Base-by-base conservation (phyloP, 169 alveolate genomes). In the Plasmodium blacklocki region DNA sequence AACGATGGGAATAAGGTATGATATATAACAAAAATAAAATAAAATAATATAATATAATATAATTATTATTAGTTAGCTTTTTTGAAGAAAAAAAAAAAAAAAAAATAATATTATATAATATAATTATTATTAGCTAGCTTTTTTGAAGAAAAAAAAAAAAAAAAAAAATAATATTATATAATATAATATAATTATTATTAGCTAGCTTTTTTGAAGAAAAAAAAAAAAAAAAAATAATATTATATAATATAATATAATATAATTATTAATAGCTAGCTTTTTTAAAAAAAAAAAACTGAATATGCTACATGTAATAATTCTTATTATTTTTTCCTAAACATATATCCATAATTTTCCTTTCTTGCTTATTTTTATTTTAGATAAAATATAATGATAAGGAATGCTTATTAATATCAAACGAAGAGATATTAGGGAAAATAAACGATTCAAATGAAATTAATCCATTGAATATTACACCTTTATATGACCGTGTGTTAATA, bases 1-100 rank as follows among this genome's bases (percentile, higher is more conserved):
- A 83, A 83, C 62, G 91, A 83, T 54, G 91, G 91, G 54, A 52
- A 68, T 73, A 83, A 83, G 58, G 91, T 83, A 83, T 68, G 26
- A 9, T 52, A 4, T 15, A 62, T 12, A 62, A 62, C 1, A 15
- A 60, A 60, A 15, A 26, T 2, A 1, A 32, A 32, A 32, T 32
- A 32, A 32, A 32, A 32, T 32, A 32, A 32, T 14, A 62, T 26
- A 15, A 5, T 62, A 15, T 19, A 26, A 5, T 15, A 18, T 14
- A 62, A 3, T 19, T 62, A 62, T 62, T 19, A 19, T 23, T 23
- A 26, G 21, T 7, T 15, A 56, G 15, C 21, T 56, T 71, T 62
- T 19, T 62, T 18, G 19, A 15, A 4, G 23, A 62, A 62, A 62
- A 62, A 1, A 62, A 56, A 56, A n/a, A 56, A 0, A 56, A 11